Evolutionary conservation across 2,329 filamentous ascomycete species (phyloP), one percentile per base, ranked within the genome.

Genomic region (Penicillium sp.): DNA sequence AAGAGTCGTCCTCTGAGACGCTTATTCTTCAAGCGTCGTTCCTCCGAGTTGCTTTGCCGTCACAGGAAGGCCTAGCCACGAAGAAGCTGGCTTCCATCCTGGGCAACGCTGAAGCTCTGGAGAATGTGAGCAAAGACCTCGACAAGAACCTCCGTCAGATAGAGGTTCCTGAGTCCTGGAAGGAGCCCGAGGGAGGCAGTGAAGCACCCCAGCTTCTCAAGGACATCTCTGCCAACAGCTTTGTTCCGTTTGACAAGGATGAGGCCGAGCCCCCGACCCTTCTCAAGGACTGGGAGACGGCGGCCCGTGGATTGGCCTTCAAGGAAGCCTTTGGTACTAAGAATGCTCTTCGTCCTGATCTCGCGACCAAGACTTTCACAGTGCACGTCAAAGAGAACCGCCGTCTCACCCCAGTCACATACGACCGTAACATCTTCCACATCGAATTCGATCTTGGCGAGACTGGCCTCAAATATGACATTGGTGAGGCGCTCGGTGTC

Each of bases 341-440:
- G 59, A 75, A 74, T 49, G 72, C 73, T 37, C 80, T 98, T 27
- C 86, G 93, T 38, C 93, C 93, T 8, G 93, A 98, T 59, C 74
- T 94, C 39, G 72, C 84, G 7, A 81, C 87, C 60, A 89, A 91
- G 78, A 97, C 91, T 2, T 83, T 79, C 58, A 87, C 88, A 28
- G 85, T 96, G 38, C 84, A 82, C 39, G 90, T 98, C 67, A 88
- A 94, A 74, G 93, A 97, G 74, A 96, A 94, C 72, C 87, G 93
- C 47, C 83, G 93, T 50, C 79, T 98, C 39, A 98, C 93, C 0
- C 93, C 93, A 3, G 59, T 70, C 16, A 85, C 83, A 20, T 98
- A 98, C 63, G 90, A 97, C 68, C 88, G 93, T 56, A 96, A 98
- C 77, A 97, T 98, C 69, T 98, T 98, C 84, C 93, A 98, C 73